Conservation (phyloP, 2,329 filamentous ascomycete genomes). For the Fonsecaea multimorphosa region DNA sequence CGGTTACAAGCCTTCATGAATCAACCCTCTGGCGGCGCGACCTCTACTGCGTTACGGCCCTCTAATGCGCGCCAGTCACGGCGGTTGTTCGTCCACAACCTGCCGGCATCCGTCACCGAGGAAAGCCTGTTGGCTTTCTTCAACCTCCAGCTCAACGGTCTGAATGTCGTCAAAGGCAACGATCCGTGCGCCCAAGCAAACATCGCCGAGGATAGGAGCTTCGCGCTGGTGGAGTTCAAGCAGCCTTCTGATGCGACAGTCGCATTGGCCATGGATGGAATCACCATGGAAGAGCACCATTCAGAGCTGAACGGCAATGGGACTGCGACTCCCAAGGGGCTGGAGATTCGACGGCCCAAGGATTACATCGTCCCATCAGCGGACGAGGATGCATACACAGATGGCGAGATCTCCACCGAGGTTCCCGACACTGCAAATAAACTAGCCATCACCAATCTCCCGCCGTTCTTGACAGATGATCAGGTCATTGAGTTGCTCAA, state of each 20-base stretch:
- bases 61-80: conserved; percentile 93
- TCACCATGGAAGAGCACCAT: conserved; percentile 77
- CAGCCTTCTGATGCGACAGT: conserved; percentile 86
- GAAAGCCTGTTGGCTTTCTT: conserved; percentile 83
- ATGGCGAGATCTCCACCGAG: conserved; percentile 70
- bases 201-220: conserved; percentile 76
- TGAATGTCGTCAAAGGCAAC: conserved; percentile 83
- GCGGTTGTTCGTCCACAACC: conserved; percentile 84
- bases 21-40: conserved; percentile 72
- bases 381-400: conserved; percentile 73
- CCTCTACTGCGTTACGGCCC: conserved; percentile 71
- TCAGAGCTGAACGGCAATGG: conserved; percentile 56
- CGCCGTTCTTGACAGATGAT: conserved; percentile 84
- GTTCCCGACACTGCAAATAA: conserved; percentile 96
- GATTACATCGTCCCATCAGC: conserved; percentile 93
- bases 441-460: conserved; percentile 89
- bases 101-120: conserved; percentile 75
- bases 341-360: conserved; percentile 85
- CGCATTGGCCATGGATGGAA: conserved; percentile 86
- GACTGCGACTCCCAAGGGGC: conserved; percentile 60
- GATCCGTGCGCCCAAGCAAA: conserved; percentile 88
- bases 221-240: conserved; percentile 91
- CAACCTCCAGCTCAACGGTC: conserved; percentile 94
- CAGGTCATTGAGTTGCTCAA: conserved; percentile 89
- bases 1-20: conserved; percentile 96